phyloP scores from a whole-genome alignment of 23 red algal genomes.

The Gracilaria domingensis region DNA sequence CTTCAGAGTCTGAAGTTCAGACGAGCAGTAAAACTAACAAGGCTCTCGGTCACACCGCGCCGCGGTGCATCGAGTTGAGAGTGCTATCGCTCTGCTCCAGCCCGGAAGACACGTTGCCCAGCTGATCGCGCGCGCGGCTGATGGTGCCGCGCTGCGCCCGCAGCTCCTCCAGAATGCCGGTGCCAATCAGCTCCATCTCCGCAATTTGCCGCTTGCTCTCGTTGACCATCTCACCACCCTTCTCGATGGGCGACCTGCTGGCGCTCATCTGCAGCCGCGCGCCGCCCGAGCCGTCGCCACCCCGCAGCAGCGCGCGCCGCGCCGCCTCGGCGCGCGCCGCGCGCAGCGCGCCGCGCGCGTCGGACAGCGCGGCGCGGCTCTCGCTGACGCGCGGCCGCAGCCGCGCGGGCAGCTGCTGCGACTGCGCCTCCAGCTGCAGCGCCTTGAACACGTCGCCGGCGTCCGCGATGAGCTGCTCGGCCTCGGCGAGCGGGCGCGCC shows the following conservation, averaged over 20 bases:
- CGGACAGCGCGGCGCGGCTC: constrained; percentile 35
- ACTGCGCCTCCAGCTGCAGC: constrained; percentile 50
- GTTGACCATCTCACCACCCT: constrained; percentile 27
- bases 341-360: constrained; percentile 15
- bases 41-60: too few species aligned
- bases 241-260: constrained; percentile 12
- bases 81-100: constrained; percentile 55
- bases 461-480: constrained; percentile 39
- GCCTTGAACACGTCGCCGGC: constrained; percentile 58
- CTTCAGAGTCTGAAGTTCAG: too few species aligned
- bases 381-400: constrained; percentile 31
- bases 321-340: constrained; percentile 20
- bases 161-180: constrained; percentile 77
- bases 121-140: constrained; percentile 40
- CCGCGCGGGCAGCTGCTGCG: not conserved
- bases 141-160: constrained; percentile 70
- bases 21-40: too few species aligned
- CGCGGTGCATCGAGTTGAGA: constrained; percentile 73
- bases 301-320: not conserved
- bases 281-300: not conserved
- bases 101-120: constrained; percentile 52
- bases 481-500: not conserved
- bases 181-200: constrained; percentile 73
- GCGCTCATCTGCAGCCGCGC: constrained; percentile 6
- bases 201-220: constrained; percentile 59